A percentile compares a stretch with the other conserved stretches of the same genome.
These are phyloP conservation scores for Eremomyces bilateralis DNA, from an alignment of 495 filamentous ascomycete species.

Conservation along the genomic window DNA sequence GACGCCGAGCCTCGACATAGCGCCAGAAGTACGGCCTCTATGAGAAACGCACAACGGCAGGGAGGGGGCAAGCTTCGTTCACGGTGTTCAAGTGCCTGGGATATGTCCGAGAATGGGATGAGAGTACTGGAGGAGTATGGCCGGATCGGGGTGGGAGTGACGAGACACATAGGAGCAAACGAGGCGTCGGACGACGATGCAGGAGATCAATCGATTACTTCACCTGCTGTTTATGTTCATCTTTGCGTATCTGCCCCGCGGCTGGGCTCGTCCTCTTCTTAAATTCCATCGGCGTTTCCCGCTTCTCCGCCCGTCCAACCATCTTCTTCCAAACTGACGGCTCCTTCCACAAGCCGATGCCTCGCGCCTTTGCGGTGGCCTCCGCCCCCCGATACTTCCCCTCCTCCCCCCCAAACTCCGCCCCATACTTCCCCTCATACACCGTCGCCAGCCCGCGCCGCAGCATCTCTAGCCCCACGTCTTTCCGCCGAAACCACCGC, in stretches of 20 bases:
- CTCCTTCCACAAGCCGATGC: constrained; percentile 55
- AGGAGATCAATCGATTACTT: no score
- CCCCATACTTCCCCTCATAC: constrained; percentile 74
- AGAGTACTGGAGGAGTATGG: no score
- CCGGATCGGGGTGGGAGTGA: no score
- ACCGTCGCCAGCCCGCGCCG: constrained; percentile 63
- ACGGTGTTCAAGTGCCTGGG: no score
- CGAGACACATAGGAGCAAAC: no score
- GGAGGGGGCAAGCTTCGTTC: no score
- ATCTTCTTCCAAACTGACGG: constrained; percentile 8
- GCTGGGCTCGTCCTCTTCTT: constrained; percentile 64
- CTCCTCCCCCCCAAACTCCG: constrained; percentile 59
- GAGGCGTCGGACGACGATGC: no score
- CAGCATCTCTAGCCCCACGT: constrained; percentile 82
- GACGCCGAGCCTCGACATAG: no score
- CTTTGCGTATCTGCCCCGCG: constrained; percentile 25
- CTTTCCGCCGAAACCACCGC: constrained; percentile 32
- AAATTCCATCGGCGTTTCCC: constrained; percentile 70
- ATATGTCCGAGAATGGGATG: no score
- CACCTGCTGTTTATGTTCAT: constrained; percentile 13
- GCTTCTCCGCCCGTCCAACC: constrained; percentile 18
- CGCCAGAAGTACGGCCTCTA: no score
- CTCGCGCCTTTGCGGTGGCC: constrained; percentile 40
- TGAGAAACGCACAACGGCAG: no score
- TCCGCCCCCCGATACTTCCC: constrained; percentile 50